Conservation (phyloP, 2,329 filamentous ascomycete genomes). For the Shiraia bambusicola region DNA sequence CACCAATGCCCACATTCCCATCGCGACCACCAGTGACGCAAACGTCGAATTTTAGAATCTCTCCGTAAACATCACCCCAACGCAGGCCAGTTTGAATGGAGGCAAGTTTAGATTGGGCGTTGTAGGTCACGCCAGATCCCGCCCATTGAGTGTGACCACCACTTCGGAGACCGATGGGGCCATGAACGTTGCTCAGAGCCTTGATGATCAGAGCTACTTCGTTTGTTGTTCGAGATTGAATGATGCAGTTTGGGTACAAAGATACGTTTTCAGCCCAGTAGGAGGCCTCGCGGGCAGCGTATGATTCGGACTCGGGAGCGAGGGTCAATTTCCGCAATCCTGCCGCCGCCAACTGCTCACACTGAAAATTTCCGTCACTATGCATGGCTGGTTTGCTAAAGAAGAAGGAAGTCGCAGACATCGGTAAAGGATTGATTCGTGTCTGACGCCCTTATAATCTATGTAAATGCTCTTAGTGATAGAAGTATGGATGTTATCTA, state of each 20-base stretch:
- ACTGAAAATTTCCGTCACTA: slow-evolving; percentile 3
- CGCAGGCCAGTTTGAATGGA: slow-evolving; percentile 26
- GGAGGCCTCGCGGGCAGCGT: slow-evolving; percentile 8
- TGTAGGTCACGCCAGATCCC: slow-evolving; percentile 22
- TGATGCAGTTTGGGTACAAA: slow-evolving; percentile 22
- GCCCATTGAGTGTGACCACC: slow-evolving; percentile 25
- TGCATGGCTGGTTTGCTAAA: not conserved
- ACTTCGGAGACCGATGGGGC: slow-evolving; percentile 21
- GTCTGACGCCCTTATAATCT: too few relatives aligned
- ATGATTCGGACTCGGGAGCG: slow-evolving; percentile 6
- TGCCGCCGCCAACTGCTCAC: slow-evolving; percentile 2
- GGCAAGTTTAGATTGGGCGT: slow-evolving; percentile 14
- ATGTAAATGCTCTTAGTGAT: too few relatives aligned
- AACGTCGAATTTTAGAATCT: slow-evolving; percentile 14
- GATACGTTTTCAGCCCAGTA: slow-evolving; percentile 16
- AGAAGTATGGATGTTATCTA: too few relatives aligned
- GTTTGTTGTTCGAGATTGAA: slow-evolving; percentile 17
- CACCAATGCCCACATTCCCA: slow-evolving; percentile 31
- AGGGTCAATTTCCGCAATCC: slow-evolving; percentile 4
- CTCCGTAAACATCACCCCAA: slow-evolving; percentile 43
- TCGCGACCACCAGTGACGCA: slow-evolving; percentile 26
- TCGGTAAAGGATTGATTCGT: too few relatives aligned
- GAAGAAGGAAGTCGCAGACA: too few relatives aligned
- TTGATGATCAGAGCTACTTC: slow-evolving; percentile 21
- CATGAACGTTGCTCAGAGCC: slow-evolving; percentile 7